Evolutionary conservation across 2,329 filamentous ascomycete genomes (phyloP), one percentile per base, ranked within the genome.

Genomic region (Dactylellina leptospora): DNA sequence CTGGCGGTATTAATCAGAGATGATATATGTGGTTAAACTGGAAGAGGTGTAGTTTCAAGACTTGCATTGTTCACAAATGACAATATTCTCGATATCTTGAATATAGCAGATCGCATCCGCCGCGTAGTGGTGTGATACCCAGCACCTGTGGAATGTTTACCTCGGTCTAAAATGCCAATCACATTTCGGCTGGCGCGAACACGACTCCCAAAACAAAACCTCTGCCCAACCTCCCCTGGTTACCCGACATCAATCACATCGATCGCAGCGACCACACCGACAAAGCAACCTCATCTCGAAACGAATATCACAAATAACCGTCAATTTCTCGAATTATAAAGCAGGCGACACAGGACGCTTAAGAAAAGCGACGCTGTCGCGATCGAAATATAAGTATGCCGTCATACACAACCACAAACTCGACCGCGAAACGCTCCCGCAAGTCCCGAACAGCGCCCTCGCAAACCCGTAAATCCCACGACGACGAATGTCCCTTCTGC

Each of bases 401-500:
- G 22, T 44, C 64, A 11, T 56, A 61, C 40, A 70, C 64, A 42
- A 62, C 36, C 36, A 60, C 64, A 28, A 56, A 40, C 42, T 71
- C 64, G 11, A 62, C 56, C 36, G 56, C 56, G 28, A 61, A 50
- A 20, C 68, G 68, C 13, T 72, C 68, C 18, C 59, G 68, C 20
- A 50, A 48, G 13, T 64, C 68, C 30, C 58, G 66, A 33, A 55
- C 51, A 27, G 30, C 50, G n/a, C 33, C 20, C 25, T 22, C 44
- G 23, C 45, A 50, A 27, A 61, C 20, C 38, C 36, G 36, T 2
- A 22, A 25, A 13, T 44, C 50, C n/a, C 22, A 13, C 40, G 22
- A 25, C 20, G 10, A n/a, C 84, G 77, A 78, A 22, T 90, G 87
- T 75, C 85, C 87, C 6, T 90, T 90, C 78, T 90, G 87, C 82